These are phyloP conservation scores for Neostapfia colusana DNA, from an alignment of 176 grass and related monocot species.

Conservation along the genomic window DNA sequence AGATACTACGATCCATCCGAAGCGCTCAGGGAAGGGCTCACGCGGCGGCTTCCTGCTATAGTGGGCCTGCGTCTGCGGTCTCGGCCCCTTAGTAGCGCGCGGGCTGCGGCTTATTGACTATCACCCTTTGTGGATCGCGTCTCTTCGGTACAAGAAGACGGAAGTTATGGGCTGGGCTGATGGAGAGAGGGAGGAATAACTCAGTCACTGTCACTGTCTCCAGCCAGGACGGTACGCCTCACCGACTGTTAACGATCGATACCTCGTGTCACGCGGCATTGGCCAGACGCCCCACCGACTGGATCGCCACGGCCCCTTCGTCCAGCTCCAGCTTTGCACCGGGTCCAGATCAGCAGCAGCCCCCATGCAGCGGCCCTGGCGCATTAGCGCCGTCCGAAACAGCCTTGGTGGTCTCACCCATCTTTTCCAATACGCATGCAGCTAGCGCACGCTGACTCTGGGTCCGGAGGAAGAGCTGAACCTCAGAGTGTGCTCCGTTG, in stretches of 20 bases:
- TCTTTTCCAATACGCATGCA: not conserved
- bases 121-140: no score
- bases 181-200: no score
- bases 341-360: not conserved
- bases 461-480: not conserved
- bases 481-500: not conserved
- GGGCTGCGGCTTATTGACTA: not conserved
- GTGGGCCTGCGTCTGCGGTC: not conserved
- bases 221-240: conserved; percentile 28
- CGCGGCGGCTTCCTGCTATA: not conserved
- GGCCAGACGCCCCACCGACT: not conserved
- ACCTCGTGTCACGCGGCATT: not conserved
- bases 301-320: not conserved
- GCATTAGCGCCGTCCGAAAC: conserved; percentile 1
- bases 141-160: not conserved
- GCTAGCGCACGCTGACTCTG: not conserved
- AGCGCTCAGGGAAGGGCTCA: not conserved
- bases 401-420: not conserved
- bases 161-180: not conserved
- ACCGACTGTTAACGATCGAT: conserved; percentile 28
- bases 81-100: not conserved
- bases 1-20: not conserved
- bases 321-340: not conserved
- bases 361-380: conserved; percentile 16
- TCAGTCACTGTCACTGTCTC: not conserved